These are phyloP conservation scores for Penicillium antarcticum DNA, from an alignment of 495 filamentous ascomycete genomes.

Conservation along the genomic window DNA sequence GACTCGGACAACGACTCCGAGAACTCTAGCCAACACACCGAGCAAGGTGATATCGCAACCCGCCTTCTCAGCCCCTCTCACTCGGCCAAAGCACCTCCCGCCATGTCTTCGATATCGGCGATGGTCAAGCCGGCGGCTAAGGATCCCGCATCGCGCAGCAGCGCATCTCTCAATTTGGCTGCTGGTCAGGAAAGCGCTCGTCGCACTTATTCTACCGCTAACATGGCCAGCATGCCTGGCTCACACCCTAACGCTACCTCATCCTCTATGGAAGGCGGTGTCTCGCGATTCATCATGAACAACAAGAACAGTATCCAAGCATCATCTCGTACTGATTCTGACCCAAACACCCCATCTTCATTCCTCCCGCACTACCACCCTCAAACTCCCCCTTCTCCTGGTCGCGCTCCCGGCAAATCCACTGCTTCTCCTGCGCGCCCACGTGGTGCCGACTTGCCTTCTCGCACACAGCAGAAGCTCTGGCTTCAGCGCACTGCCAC, in stretches of 20 bases:
- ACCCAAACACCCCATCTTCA: conserved; percentile 47
- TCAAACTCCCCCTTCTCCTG: conserved; percentile 43
- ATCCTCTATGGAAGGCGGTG: conserved; percentile 48
- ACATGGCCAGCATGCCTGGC: conserved; percentile 25
- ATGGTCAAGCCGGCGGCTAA: conserved; percentile 35
- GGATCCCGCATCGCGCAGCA: conserved; percentile 32
- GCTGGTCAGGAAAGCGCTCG: conserved; percentile 33
- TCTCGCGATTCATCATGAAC: conserved; percentile 43
- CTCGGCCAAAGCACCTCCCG: conserved; percentile 44
- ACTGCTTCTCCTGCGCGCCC: conserved; percentile 34
- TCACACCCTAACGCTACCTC: conserved; percentile 36
- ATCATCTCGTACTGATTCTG: conserved; percentile 42
- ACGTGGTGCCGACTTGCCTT: conserved; percentile 35
- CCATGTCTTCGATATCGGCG: conserved; percentile 50
- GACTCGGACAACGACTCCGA: conserved; percentile 22
- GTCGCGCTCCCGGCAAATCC: conserved; percentile 13
- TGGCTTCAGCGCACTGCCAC: conserved; percentile 49
- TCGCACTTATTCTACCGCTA: conserved; percentile 31
- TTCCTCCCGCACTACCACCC: conserved; percentile 49
- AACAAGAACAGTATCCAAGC: conserved; percentile 29
- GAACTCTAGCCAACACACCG: conserved; percentile 15
- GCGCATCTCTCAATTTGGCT: conserved; percentile 37
- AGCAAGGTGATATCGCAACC: conserved; percentile 37
- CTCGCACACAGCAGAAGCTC: conserved; percentile 47
- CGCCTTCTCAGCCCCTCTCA: conserved; percentile 40